Evolutionary conservation across 2,329 filamentous ascomycete species (phyloP).

Genomic region (Dendrostoma leiphaemia): DNA sequence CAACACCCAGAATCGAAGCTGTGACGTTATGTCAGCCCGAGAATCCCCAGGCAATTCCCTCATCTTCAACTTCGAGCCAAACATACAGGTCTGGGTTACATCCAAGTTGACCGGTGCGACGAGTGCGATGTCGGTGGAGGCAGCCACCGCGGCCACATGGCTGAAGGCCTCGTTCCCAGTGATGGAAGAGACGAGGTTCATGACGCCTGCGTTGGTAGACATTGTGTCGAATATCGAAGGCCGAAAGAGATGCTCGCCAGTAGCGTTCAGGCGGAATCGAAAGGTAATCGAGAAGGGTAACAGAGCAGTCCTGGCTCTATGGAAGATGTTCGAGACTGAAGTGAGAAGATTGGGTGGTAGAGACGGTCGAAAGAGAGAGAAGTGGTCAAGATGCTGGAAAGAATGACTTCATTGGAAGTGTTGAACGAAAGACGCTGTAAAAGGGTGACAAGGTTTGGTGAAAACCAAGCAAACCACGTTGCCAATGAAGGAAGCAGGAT

Average conservation of each 20-base stretch:
- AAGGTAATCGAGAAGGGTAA: neutral
- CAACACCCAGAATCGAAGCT: constrained; percentile 62
- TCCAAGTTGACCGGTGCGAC: constrained; percentile 34
- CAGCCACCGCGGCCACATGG: neutral
- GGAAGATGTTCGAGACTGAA: neutral
- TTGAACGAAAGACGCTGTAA: neutral
- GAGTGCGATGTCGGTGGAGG: constrained; percentile 21
- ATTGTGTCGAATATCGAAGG: neutral
- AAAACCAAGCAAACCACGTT: neutral
- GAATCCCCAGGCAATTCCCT: neutral
- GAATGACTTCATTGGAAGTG: constrained; percentile 1
- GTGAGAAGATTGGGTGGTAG: neutral
- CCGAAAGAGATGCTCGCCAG: neutral
- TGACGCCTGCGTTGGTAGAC: neutral
- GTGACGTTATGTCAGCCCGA: constrained; percentile 19
- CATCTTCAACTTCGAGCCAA: no score
- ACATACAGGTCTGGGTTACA: constrained; percentile 34
- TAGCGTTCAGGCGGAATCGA: neutral
- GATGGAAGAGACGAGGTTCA: neutral
- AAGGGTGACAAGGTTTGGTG: neutral
- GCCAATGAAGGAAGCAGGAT: neutral
- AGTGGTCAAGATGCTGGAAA: neutral
- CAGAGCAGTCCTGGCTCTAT: neutral
- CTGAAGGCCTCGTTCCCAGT: neutral
- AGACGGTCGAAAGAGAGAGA: neutral